These are phyloP conservation scores for Cylindrotheca closterium DNA, from an alignment of 108 stramenopile species.

Conservation along the genomic window DNA sequence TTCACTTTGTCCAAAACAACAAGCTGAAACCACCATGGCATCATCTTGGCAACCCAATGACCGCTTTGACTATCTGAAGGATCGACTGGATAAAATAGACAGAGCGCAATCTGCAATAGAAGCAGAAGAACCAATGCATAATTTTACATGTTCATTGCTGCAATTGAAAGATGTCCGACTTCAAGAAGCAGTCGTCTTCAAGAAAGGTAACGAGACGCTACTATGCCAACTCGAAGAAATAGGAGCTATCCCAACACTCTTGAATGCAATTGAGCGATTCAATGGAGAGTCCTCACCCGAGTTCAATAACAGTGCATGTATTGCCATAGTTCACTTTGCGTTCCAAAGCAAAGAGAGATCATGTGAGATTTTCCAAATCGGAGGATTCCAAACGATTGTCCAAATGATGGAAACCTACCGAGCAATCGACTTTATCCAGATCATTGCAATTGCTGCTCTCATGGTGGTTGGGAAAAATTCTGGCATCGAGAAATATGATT, in stretches of 20 bases:
- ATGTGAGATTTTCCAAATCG: not conserved
- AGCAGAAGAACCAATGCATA: constrained; percentile 10
- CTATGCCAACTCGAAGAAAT: constrained; percentile 2
- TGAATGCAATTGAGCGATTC: constrained; percentile 16
- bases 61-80: not conserved
- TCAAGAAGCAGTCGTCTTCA: not conserved
- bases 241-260: constrained; percentile 9
- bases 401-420: constrained; percentile 19
- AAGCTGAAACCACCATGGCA: too few relatives aligned
- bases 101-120: not conserved
- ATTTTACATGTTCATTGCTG: constrained; percentile 4
- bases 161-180: not conserved
- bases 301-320: constrained; percentile 13
- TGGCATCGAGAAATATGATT: not conserved
- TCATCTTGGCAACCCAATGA: not conserved
- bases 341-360: constrained; percentile 6
- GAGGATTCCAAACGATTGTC: not conserved
- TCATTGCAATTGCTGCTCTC: constrained; percentile 16
- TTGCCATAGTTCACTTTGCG: constrained; percentile 13
- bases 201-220: constrained; percentile 4
- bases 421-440: constrained; percentile 14
- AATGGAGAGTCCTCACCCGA: not conserved
- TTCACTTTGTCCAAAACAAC: too few relatives aligned
- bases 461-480: constrained; percentile 7
- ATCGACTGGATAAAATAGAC: constrained; percentile 3